Evolutionary conservation across 352 stramenopile species (phyloP), one percentile per base, ranked within the genome.

Genomic region (Pilasporangium apinafurcum): DNA sequence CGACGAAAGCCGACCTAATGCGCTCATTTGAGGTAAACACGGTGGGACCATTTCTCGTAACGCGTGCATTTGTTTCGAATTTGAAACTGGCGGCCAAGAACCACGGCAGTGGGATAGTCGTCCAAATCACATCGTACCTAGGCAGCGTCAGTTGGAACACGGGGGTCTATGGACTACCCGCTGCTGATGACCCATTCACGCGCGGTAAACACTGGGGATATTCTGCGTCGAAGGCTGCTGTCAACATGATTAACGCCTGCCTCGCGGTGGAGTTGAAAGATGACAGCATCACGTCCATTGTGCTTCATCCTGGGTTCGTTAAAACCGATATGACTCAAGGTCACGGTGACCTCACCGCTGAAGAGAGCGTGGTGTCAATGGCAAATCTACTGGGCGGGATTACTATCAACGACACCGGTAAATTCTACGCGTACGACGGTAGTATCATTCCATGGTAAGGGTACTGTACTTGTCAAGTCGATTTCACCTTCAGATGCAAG

Each of bases 161-260:
- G n/a, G n/a, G n/a, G n/a, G n/a, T n/a, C n/a, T n/a, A n/a, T n/a
- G n/a, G n/a, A n/a, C n/a, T n/a, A n/a, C n/a, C n/a, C n/a, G n/a
- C n/a, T n/a, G n/a, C n/a, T n/a, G 51, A 77, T 9, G 42, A 26
- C n/a, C n/a, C n/a, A n/a, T n/a, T n/a, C n/a, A 33, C 13, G 20
- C 24, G 9, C 9, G 53, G 67, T 22, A 48, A 52, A 8, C 35
- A 48, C 21, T 80, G 74, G 41, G 64, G 61, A n/a, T 83, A 86
- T 50, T 58, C 56, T 14, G 61, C 74, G 36, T 76, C 59, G 32
- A 83, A 83, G 51, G 35, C 64, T 10, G 74, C 68, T 17, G 38
- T 79, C 18, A 86, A 86, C 51, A 72, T 64, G 54, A 44, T 74
- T 38, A 71, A 48, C 36, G 50, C 41, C 48, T 45, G 32, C 10